phyloP scores from a whole-genome alignment of 2,329 filamentous ascomycete genomes.

The Xylariaceae sp. region DNA sequence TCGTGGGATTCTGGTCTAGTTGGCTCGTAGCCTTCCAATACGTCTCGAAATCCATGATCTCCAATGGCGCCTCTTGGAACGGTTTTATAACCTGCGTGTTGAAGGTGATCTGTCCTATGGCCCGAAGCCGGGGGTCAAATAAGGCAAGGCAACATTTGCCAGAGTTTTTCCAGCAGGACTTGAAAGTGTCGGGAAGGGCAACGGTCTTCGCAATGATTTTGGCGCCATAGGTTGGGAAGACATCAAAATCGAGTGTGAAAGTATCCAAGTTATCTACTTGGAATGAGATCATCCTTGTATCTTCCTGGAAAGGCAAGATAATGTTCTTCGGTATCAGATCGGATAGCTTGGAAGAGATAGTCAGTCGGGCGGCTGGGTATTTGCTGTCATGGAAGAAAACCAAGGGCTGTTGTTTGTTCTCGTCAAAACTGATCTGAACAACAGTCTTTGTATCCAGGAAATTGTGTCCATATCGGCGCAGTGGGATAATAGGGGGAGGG shows the following conservation, averaged over 20 bases:
- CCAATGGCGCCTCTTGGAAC: conserved; percentile 83
- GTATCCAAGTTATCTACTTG: conserved; percentile 90
- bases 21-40: conserved; percentile 99
- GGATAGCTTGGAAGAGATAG: conserved; percentile 92
- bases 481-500: conserved; percentile 90
- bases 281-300: conserved; percentile 88
- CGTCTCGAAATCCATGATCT: conserved; percentile 96
- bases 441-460: conserved; percentile 98
- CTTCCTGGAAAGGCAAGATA: conserved; percentile 91
- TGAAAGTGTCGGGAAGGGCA: conserved; percentile 82
- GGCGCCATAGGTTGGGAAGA: conserved; percentile 94
- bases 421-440: conserved; percentile 85
- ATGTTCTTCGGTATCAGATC: conserved; percentile 96
- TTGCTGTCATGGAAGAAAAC: conserved; percentile 97
- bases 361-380: conserved; percentile 89
- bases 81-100: conserved; percentile 95
- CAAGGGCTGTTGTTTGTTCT: conserved; percentile 67
- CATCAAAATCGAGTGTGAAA: conserved; percentile 94
- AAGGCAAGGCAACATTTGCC: conserved; percentile 80
- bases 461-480: conserved; percentile 93
- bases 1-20: conserved; percentile 76
- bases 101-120: conserved; percentile 91
- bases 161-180: conserved; percentile 65
- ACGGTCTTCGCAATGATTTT: conserved; percentile 97
- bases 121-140: conserved; percentile 84